Conservation (phyloP, 805 yeast genomes). For the Candida anglica region DNA sequence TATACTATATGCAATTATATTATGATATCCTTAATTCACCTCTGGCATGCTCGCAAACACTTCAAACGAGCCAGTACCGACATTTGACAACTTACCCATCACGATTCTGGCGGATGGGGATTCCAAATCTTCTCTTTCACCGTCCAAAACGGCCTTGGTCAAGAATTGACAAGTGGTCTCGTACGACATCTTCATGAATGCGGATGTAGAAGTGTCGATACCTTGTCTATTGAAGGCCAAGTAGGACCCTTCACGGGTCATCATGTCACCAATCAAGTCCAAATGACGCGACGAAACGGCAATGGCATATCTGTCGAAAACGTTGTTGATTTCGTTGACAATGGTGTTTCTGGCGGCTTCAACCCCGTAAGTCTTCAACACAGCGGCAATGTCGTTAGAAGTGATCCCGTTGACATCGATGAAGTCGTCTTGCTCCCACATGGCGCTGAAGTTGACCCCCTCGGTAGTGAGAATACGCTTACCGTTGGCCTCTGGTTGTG, state of each 20-base stretch:
- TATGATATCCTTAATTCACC: too few relatives aligned
- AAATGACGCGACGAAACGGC: constrained; percentile 89
- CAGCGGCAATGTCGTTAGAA: constrained; percentile 91
- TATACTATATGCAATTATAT: constrained; percentile 2
- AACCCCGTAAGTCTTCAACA: constrained; percentile 89
- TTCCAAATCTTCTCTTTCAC: constrained; percentile 82
- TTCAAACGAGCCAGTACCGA: constrained; percentile 97
- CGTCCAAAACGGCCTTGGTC: constrained; percentile 92
- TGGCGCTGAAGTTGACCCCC: constrained; percentile 95
- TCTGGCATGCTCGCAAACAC: constrained; percentile 51
- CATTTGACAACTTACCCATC: constrained; percentile 81
- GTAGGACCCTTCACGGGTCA: constrained; percentile 98
- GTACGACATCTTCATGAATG: constrained; percentile 98
- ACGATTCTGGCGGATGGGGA: constrained; percentile 94
- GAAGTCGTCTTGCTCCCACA: constrained; percentile 97
- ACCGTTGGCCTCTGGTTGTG: constrained; percentile 54
- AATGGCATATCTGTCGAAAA: constrained; percentile 94
- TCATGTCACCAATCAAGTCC: constrained; percentile 96
- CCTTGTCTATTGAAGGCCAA: constrained; percentile 98
- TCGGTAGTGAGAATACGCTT: constrained; percentile 85
- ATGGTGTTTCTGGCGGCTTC: constrained; percentile 98
- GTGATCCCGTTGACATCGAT: constrained; percentile 84
- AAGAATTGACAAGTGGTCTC: constrained; percentile 98
- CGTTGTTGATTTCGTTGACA: constrained; percentile 92
- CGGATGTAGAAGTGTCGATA: constrained; percentile 90